Conservation (phyloP, 2,329 filamentous ascomycete species). For the Fusarium ambrosium region DNA sequence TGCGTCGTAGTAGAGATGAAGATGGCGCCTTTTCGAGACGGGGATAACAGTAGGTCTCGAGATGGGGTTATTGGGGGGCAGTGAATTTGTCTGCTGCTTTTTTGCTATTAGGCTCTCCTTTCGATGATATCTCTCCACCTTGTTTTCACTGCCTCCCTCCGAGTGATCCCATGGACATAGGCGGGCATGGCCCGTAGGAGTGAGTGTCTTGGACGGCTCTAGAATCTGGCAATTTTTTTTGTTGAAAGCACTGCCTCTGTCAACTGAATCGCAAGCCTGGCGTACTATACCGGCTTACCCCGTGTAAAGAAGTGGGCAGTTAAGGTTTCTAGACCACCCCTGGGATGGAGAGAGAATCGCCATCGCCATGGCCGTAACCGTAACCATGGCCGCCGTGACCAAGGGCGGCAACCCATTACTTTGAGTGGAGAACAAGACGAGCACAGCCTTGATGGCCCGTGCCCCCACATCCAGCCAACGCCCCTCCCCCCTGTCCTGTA, state of each 20-base stretch:
- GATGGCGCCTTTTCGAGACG: constrained; percentile 1
- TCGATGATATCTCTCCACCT: background rate
- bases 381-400: background rate
- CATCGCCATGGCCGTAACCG: constrained; percentile 36
- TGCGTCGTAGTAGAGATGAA: background rate
- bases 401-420: background rate
- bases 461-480: background rate
- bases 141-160: background rate
- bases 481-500: background rate
- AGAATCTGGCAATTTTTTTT: background rate
- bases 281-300: background rate
- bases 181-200: no score
- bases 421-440: background rate
- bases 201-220: background rate
- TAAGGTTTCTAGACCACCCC: constrained; percentile 30
- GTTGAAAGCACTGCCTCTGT: constrained; percentile 1
- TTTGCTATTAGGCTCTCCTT: background rate
- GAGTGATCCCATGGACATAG: background rate
- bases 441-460: constrained; percentile 33
- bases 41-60: background rate
- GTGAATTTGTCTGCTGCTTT: background rate
- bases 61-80: background rate
- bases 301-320: background rate
- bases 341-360: constrained; percentile 25
- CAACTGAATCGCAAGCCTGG: constrained; percentile 1